Conservation (phyloP, 179 eudicot species). For the Beta corolliflora region DNA sequence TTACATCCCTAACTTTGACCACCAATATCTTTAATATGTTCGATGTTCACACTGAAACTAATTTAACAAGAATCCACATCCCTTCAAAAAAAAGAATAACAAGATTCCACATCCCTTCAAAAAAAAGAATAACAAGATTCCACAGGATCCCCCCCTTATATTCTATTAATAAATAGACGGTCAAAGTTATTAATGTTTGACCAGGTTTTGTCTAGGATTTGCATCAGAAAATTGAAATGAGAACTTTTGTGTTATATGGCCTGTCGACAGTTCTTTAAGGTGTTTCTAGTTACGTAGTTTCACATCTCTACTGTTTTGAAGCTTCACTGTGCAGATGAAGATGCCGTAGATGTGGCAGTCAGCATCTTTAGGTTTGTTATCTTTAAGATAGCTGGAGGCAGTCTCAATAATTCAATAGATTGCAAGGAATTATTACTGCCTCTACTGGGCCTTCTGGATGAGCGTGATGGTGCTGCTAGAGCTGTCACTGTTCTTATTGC, state of each 20-base stretch:
- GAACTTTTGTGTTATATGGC: neutral
- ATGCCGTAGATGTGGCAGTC: slow-evolving; percentile 55
- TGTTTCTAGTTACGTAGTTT: slow-evolving; percentile 4
- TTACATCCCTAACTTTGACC: no score
- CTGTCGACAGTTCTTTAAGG: neutral
- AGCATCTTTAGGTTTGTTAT: slow-evolving; percentile 59
- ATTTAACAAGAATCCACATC: no score
- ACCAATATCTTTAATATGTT: no score
- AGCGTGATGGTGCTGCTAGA: slow-evolving; percentile 62
- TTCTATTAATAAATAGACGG: no score
- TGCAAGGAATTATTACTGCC: slow-evolving; percentile 52
- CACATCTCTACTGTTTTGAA: slow-evolving; percentile 36
- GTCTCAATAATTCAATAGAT: slow-evolving; percentile 39
- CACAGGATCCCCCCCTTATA: no score
- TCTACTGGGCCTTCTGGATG: slow-evolving; percentile 59
- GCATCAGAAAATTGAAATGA: neutral
- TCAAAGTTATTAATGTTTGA: neutral
- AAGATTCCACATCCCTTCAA: no score
- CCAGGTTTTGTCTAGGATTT: neutral
- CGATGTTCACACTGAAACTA: no score
- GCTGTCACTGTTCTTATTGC: slow-evolving; percentile 63
- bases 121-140: no score
- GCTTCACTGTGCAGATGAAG: slow-evolving; percentile 67
- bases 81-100: no score
- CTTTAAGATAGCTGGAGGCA: slow-evolving; percentile 41